phyloP scores from a whole-genome alignment of 768 basidiomycete genomes.

The Imleria badia region DNA sequence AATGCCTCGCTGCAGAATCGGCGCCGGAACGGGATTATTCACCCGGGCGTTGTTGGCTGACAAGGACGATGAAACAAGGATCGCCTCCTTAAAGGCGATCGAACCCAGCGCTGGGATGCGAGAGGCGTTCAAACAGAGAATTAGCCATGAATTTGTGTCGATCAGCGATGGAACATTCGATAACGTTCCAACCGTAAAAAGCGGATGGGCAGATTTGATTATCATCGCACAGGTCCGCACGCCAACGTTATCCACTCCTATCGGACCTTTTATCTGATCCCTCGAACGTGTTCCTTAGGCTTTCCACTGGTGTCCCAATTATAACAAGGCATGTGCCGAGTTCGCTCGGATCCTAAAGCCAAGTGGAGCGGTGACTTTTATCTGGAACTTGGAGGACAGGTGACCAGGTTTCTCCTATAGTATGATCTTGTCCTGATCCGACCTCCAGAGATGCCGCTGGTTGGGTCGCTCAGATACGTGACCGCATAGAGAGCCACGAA shows the following conservation, averaged over 20 bases:
- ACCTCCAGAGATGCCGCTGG: conserved; percentile 48
- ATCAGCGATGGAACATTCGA: conserved; percentile 72
- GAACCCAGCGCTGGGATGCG: conserved; percentile 93
- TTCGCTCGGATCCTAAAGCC: conserved; percentile 82
- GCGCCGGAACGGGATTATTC: conserved; percentile 87
- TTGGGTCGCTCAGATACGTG: conserved; percentile 78
- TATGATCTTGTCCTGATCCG: neutral
- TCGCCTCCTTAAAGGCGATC: conserved; percentile 61
- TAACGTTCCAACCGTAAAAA: conserved; percentile 48
- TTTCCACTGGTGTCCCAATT: conserved; percentile 92
- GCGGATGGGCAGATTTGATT: conserved; percentile 76
- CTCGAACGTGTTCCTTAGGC: conserved; percentile 51
- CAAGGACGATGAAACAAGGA: conserved; percentile 47
- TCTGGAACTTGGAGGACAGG: conserved; percentile 94
- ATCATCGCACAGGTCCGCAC: conserved; percentile 66
- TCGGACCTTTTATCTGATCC: conserved; percentile 1
- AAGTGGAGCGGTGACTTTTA: conserved; percentile 63
- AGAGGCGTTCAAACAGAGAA: conserved; percentile 56
- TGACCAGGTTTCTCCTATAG: conserved; percentile 17
- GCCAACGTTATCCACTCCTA: neutral
- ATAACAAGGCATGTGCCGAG: conserved; percentile 67
- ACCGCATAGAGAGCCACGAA: conserved; percentile 68
- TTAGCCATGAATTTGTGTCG: conserved; percentile 52
- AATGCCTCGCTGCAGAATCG: conserved; percentile 51
- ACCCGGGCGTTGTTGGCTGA: conserved; percentile 76